Conservation (phyloP, 2,329 filamentous ascomycete genomes). For the Ascochyta fabae region DNA sequence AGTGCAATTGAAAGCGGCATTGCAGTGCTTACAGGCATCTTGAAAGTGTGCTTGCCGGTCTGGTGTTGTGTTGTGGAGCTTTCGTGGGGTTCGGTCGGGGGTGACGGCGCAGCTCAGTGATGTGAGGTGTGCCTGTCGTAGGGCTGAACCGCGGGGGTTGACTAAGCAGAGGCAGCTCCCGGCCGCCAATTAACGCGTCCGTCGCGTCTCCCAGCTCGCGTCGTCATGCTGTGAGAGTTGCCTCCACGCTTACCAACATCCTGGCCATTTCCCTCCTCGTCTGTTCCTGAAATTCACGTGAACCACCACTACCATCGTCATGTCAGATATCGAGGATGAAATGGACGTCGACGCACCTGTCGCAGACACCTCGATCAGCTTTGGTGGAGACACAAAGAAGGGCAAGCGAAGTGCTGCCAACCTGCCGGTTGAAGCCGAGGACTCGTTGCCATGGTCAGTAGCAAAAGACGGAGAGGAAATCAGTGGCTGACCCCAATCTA, state of each 20-base stretch:
- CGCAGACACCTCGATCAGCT: conserved; percentile 62
- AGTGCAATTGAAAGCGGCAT: not conserved
- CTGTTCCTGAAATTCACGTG: no score
- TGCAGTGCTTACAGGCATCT: conserved; percentile 55
- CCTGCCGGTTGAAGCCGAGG: conserved; percentile 89
- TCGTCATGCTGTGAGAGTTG: conserved; percentile 7
- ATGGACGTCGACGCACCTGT: conserved; percentile 71
- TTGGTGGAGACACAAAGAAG: conserved; percentile 79
- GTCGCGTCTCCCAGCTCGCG: conserved; percentile 17
- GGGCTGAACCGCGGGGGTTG: conserved; percentile 44
- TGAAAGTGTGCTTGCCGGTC: conserved; percentile 35
- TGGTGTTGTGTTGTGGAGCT: conserved; percentile 19
- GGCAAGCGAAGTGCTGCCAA: conserved; percentile 94
- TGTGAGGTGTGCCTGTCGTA: conserved; percentile 36
- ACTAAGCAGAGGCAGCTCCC: conserved; percentile 29
- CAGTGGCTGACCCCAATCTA: conserved; percentile 43
- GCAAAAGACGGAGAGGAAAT: fast-evolving
- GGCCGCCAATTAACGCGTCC: conserved; percentile 46
- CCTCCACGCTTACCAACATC: not conserved
- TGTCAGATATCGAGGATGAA: conserved; percentile 66
- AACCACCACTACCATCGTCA: conserved; percentile 30
- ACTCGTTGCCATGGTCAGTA: conserved; percentile 85
- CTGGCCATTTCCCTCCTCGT: not conserved
- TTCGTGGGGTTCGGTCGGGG: conserved; percentile 32
- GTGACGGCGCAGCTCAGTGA: conserved; percentile 38